phyloP scores from a whole-genome alignment of 1,139 yeast genomes.

The Eremothecium cymbalariae region DNA sequence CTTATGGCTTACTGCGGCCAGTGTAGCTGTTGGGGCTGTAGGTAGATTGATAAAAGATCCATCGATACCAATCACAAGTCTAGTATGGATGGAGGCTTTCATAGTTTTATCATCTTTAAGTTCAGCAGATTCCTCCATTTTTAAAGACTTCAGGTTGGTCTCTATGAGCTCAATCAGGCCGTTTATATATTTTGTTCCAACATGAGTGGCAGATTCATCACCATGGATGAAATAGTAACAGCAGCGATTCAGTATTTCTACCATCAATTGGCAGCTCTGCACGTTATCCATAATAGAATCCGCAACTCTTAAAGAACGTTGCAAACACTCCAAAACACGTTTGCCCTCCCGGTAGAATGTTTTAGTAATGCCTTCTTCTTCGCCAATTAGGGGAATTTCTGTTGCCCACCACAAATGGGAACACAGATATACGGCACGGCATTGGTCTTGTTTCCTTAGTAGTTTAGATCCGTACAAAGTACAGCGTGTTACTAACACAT shows the following conservation, averaged over 20 bases:
- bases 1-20: slow-evolving; percentile 13
- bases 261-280: slow-evolving; percentile 68
- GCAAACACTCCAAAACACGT: slow-evolving; percentile 60
- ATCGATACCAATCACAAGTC: slow-evolving; percentile 21
- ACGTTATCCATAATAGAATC: slow-evolving; percentile 67
- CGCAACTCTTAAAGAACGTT: slow-evolving; percentile 75
- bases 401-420: slow-evolving; percentile 95
- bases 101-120: slow-evolving; percentile 25
- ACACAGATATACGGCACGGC: slow-evolving; percentile 80
- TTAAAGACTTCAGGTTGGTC: slow-evolving; percentile 59
- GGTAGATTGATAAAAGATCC: slow-evolving; percentile 22
- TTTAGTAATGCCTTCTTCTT: slow-evolving; percentile 34
- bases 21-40: slow-evolving; percentile 14
- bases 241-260: slow-evolving; percentile 82
- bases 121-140: slow-evolving; percentile 32
- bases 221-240: slow-evolving; percentile 81
- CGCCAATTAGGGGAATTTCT: slow-evolving; percentile 45
- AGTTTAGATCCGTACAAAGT: slow-evolving; percentile 84
- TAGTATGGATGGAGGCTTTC: slow-evolving; percentile 29
- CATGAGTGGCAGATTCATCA: slow-evolving; percentile 58
- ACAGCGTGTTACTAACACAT: slow-evolving; percentile 71
- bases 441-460: slow-evolving; percentile 87
- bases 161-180: slow-evolving; percentile 80
- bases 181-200: slow-evolving; percentile 67
- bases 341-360: slow-evolving; percentile 45